Percentiles rank a stretch among this genome's conserved stretches.
These are phyloP conservation scores for Silene latifolia DNA, from an alignment of 148 eudicot genomes.

Conservation along the genomic window DNA sequence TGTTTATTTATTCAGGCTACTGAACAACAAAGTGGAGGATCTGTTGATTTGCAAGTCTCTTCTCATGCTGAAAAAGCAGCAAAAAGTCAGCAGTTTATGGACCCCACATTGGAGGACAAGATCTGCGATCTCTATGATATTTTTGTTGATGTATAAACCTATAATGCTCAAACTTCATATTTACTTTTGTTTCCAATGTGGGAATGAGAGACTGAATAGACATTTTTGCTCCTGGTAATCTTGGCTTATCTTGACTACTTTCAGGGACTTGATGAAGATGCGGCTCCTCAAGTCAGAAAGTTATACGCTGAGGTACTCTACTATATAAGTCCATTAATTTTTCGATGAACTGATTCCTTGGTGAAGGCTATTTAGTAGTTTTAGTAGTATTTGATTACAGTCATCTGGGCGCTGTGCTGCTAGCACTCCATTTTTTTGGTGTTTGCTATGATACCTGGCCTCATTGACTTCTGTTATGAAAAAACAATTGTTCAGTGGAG, in stretches of 20 bases:
- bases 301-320: slow-evolving; percentile 80
- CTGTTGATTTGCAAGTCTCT: slow-evolving; percentile 66
- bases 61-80: slow-evolving; percentile 42
- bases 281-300: slow-evolving; percentile 87
- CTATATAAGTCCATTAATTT: neutral
- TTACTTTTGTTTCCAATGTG: neutral
- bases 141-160: slow-evolving; percentile 61
- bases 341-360: neutral
- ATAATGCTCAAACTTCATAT: neutral
- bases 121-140: slow-evolving; percentile 94
- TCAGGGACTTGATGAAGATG: slow-evolving; percentile 92
- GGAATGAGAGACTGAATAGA: neutral
- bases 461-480: neutral
- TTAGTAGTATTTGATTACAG: neutral
- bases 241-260: slow-evolving; percentile 12
- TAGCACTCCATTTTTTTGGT: neutral
- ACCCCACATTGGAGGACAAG: slow-evolving; percentile 78
- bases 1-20: slow-evolving; percentile 38
- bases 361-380: neutral
- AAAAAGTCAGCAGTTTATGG: slow-evolving; percentile 63
- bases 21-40: slow-evolving; percentile 57
- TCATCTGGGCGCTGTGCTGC: neutral
- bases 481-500: neutral
- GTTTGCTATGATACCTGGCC: neutral
- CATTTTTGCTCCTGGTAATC: slow-evolving; percentile 14